These are phyloP conservation scores for Myrica gale DNA, from an alignment of 306 rosid genomes.

Conservation along the genomic window DNA sequence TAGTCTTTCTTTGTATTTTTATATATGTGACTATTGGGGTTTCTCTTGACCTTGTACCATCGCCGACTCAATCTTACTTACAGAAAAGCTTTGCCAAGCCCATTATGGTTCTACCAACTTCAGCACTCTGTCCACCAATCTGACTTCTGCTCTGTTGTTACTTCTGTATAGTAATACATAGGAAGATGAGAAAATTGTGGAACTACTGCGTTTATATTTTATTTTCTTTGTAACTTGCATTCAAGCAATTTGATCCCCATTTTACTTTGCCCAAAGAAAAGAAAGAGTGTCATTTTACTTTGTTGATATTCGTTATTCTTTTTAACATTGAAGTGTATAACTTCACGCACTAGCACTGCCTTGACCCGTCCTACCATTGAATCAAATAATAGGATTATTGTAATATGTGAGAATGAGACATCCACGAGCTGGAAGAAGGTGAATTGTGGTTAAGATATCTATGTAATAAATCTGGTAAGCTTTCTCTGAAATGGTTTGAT, in stretches of 20 bases:
- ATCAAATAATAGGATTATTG: not conserved
- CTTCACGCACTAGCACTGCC: not conserved
- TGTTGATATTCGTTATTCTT: not conserved
- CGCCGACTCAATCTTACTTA: not conserved
- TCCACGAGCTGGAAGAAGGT: not conserved
- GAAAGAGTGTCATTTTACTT: not conserved
- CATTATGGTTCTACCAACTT: not conserved
- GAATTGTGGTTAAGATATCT: not conserved
- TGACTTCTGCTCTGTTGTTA: not conserved
- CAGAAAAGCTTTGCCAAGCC: not conserved
- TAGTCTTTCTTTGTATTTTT: not conserved
- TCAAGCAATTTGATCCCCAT: not conserved
- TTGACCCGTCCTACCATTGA: not conserved
- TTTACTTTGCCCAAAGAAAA: not conserved
- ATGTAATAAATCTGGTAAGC: not conserved
- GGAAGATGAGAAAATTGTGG: not conserved
- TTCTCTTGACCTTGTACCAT: not conserved
- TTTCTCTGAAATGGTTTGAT: not conserved
- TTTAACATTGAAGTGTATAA: not conserved
- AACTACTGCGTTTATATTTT: not conserved
- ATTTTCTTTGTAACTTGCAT: not conserved
- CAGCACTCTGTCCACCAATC: not conserved
- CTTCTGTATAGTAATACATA: not conserved
- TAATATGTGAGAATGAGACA: not conserved
- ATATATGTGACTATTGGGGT: not conserved